Base-by-base conservation (phyloP, 331 rosid species). In the Spiraea crenata region DNA sequence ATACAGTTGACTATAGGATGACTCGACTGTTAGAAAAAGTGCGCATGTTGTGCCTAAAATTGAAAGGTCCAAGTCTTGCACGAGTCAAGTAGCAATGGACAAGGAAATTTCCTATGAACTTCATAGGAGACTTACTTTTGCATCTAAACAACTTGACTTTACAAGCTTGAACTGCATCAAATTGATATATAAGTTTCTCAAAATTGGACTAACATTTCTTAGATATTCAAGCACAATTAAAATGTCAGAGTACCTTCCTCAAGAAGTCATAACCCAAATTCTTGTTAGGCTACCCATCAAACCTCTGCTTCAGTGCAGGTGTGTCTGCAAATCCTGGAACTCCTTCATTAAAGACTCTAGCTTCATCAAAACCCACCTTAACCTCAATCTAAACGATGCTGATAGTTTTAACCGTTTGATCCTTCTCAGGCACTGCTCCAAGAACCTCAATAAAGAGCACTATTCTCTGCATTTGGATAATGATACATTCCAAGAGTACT, bases 391-490 rank as follows among this genome's bases (percentile, higher is more conserved):
- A 70, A 31, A 56, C 17, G 41, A 46, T 41, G 42, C 63, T 40
- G 51, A 48, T 41, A 58, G 42, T 35, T 25, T 25, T 25, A 17
- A 45, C 46, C 66, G 52, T 35, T 45, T 58, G 66, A 10, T 70
- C 11, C 74, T 70, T 58, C 65, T 70, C 17, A 57, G 74, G 66
- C 74, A 57, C 64, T 45, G 57, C 37, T 65, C 74, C 55, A 70
- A 38, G 9, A 44, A 70, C 2, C 65, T 65, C 46, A 57, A 16
- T 5, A 14, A 17, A 44, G 74, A 70, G 74, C 66, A 25, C 7
- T 70, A 57, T 31, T 70, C 66, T 70, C 45, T 70, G 4, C 45
- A 44, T 45, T 57, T 57, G 0, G 57, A 70, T 45, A 70, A 70
- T 45, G 12, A 31, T 4, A 34, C 42, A 19, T 70, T 41, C 57